Evolutionary conservation across 2,329 filamentous ascomycete genomes (phyloP).

Genomic region (Rhinocladiella similis): DNA sequence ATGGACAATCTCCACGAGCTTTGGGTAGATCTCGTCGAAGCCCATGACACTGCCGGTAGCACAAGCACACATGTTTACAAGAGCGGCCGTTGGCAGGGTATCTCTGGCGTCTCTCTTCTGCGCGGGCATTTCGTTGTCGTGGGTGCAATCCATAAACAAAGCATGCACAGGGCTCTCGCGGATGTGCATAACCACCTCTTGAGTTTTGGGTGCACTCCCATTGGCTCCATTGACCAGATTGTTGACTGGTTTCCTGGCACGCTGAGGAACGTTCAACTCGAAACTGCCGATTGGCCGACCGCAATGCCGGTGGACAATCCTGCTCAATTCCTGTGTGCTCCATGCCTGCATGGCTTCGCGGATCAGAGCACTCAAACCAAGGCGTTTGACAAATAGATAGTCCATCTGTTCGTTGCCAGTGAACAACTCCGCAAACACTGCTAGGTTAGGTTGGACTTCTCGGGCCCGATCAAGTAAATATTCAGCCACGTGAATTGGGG

Average conservation of each 20-base stretch:
- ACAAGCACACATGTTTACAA: slow-evolving; percentile 94
- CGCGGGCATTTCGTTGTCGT: slow-evolving; percentile 94
- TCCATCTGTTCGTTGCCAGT: slow-evolving; percentile 95
- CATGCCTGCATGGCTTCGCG: slow-evolving; percentile 98
- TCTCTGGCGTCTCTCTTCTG: slow-evolving; percentile 94
- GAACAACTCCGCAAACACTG: slow-evolving; percentile 93
- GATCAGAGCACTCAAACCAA: slow-evolving; percentile 88
- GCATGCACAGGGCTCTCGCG: slow-evolving; percentile 88
- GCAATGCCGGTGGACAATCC: slow-evolving; percentile 89
- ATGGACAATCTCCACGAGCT: slow-evolving; percentile 86
- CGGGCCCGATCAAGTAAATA: slow-evolving; percentile 94
- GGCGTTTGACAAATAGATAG: slow-evolving; percentile 89
- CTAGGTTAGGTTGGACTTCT: slow-evolving; percentile 79
- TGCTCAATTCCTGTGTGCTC: slow-evolving; percentile 89
- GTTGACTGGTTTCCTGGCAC: slow-evolving; percentile 32
- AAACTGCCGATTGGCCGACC: slow-evolving; percentile 96
- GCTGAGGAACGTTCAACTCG: slow-evolving; percentile 67
- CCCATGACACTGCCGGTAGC: slow-evolving; percentile 96
- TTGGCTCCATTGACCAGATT: slow-evolving; percentile 35
- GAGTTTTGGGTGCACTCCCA: slow-evolving; percentile 29
- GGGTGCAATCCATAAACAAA: slow-evolving; percentile 98
- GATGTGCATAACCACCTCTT: slow-evolving; percentile 74
- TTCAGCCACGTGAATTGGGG: slow-evolving; percentile 89
- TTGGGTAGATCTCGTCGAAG: slow-evolving; percentile 94
- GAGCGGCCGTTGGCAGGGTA: slow-evolving; percentile 87